Evolutionary conservation across 441 rosid genomes (phyloP).

Genomic region (Jatropha podagrica): DNA sequence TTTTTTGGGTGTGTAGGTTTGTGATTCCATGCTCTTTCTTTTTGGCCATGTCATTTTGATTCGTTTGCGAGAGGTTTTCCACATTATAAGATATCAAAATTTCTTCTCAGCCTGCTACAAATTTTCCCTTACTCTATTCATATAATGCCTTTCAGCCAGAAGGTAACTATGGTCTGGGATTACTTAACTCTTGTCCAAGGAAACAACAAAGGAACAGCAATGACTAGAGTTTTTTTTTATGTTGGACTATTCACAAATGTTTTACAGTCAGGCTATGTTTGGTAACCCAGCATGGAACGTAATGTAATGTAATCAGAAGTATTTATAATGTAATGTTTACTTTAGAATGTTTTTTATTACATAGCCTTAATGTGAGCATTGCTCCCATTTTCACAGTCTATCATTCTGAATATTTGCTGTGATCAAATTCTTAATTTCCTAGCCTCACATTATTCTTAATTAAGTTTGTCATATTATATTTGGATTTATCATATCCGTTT

Average conservation of each 20-base stretch:
- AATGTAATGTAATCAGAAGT: too few relatives aligned
- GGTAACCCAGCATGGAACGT: too few relatives aligned
- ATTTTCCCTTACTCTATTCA: background rate
- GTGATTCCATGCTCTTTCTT: background rate
- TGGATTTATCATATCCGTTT: conserved; percentile 9
- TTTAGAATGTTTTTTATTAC: too few relatives aligned
- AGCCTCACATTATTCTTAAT: background rate
- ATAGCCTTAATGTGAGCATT: background rate
- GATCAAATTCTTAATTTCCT: background rate
- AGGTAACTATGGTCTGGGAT: background rate
- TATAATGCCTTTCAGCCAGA: background rate
- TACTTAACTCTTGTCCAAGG: background rate
- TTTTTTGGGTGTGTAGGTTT: background rate
- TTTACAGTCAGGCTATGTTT: background rate
- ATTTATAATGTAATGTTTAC: too few relatives aligned
- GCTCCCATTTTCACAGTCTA: background rate
- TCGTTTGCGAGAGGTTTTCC: background rate
- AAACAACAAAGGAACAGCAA: background rate
- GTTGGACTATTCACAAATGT: background rate
- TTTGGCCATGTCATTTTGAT: background rate
- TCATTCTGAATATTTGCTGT: background rate
- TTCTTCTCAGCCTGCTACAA: background rate
- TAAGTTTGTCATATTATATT: background rate
- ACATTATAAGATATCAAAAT: background rate
- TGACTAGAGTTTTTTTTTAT: background rate